phyloP scores from a whole-genome alignment of 192 early-diverging fungal genomes.

The Umbelopsis sp. region DNA sequence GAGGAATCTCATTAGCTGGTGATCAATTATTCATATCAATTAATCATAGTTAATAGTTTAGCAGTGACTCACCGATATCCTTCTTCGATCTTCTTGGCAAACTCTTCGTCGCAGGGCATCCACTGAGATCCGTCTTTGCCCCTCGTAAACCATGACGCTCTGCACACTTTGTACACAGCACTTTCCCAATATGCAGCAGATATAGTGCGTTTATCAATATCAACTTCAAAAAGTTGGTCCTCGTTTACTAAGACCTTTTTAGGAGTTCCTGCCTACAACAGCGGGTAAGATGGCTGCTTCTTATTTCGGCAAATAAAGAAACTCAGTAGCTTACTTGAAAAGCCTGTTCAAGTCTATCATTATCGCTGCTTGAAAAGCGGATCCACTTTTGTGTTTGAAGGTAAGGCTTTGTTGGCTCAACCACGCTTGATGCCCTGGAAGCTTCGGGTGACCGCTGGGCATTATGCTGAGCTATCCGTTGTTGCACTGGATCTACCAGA shows the following conservation, averaged over 20 bases:
- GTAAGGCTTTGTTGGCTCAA: slow-evolving; percentile 31
- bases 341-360: slow-evolving; percentile 43
- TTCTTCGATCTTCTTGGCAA: slow-evolving; percentile 72
- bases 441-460: neutral
- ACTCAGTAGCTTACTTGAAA: slow-evolving; percentile 31
- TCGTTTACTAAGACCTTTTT: slow-evolving; percentile 63
- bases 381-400: slow-evolving; percentile 43
- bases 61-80: slow-evolving; percentile 54
- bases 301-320: slow-evolving; percentile 19
- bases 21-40: neutral
- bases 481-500: slow-evolving; percentile 15
- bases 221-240: slow-evolving; percentile 72
- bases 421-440: neutral
- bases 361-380: slow-evolving; percentile 46
- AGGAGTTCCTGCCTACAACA: slow-evolving; percentile 25
- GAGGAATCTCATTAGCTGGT: no score
- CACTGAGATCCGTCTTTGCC: slow-evolving; percentile 53
- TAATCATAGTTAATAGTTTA: neutral
- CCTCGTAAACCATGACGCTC: slow-evolving; percentile 73
- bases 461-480: neutral
- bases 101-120: slow-evolving; percentile 74
- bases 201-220: slow-evolving; percentile 66
- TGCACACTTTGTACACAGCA: slow-evolving; percentile 67
- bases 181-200: slow-evolving; percentile 67
- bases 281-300: neutral